phyloP scores from a whole-genome alignment of 495 filamentous ascomycete species.

The Xylaria grammica region DNA sequence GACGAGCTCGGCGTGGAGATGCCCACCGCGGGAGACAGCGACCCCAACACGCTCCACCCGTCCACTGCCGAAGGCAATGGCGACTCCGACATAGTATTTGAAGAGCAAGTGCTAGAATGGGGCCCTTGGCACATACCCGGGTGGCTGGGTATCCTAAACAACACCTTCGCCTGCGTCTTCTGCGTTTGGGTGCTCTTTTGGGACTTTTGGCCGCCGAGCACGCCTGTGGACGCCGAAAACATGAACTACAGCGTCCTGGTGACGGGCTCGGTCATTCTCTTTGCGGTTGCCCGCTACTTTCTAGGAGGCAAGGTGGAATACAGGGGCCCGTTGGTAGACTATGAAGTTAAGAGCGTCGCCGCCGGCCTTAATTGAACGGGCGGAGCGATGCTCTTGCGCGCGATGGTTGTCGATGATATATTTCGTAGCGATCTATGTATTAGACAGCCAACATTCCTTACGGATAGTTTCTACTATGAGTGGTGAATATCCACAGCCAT shows the following conservation, averaged over 20 bases:
- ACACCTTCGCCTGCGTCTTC: slow-evolving; percentile 14
- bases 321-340: slow-evolving; percentile 28
- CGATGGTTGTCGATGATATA: too few species aligned
- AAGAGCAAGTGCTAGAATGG: slow-evolving; percentile 15
- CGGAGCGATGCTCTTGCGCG: too few species aligned
- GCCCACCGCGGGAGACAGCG: not conserved
- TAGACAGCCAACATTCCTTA: too few species aligned
- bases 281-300: slow-evolving; percentile 48
- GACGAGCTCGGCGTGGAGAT: not conserved
- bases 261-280: slow-evolving; percentile 45
- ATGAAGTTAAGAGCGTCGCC: slow-evolving; percentile 29
- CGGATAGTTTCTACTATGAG: too few species aligned
- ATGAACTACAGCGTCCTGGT: slow-evolving; percentile 60
- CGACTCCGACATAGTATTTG: slow-evolving; percentile 8
- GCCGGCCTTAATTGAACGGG: not conserved
- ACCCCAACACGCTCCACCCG: too few species aligned
- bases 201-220: slow-evolving; percentile 31
- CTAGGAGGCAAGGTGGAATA: slow-evolving; percentile 45
- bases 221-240: slow-evolving; percentile 44
- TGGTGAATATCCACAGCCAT: too few species aligned
- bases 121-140: slow-evolving; percentile 20
- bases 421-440: too few species aligned
- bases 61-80: slow-evolving; percentile 1
- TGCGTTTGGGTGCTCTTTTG: slow-evolving; percentile 29
- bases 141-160: not conserved